phyloP scores from a whole-genome alignment of 2,329 filamentous ascomycete genomes.

The Capronia epimyces region DNA sequence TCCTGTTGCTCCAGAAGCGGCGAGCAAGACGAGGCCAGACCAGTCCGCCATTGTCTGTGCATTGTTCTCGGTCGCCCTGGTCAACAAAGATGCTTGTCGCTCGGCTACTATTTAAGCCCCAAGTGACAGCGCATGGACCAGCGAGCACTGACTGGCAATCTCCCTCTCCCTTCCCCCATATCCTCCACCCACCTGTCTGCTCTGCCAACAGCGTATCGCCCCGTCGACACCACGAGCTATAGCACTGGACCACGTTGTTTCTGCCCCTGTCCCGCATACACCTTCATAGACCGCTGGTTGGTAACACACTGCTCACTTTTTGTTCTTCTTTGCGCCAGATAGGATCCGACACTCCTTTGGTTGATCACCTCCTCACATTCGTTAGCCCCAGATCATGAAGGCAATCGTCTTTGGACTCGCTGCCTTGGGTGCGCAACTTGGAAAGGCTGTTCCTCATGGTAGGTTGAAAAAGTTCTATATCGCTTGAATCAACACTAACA shows the following conservation, averaged over 20 bases:
- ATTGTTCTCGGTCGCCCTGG: slow-evolving; percentile 21
- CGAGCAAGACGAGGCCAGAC: slow-evolving; percentile 1
- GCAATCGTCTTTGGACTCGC: slow-evolving; percentile 10
- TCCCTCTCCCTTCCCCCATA: slow-evolving; percentile 8
- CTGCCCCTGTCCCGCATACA: background rate
- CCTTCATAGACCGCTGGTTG: slow-evolving; percentile 13
- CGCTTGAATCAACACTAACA: slow-evolving; percentile 7
- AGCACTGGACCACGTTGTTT: slow-evolving; percentile 9
- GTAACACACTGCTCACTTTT: slow-evolving; percentile 16
- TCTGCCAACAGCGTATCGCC: slow-evolving; percentile 9
- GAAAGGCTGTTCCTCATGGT: slow-evolving; percentile 24
- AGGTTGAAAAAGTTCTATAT: slow-evolving; percentile 1
- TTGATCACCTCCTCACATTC: slow-evolving; percentile 6
- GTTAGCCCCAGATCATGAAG: slow-evolving; percentile 13
- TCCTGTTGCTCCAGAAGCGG: slow-evolving; percentile 20
- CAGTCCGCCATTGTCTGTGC: slow-evolving; percentile 17
- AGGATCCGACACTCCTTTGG: slow-evolving; percentile 15
- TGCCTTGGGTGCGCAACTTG: slow-evolving; percentile 16
- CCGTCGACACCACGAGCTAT: slow-evolving; percentile 14
- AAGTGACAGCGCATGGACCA: slow-evolving; percentile 18
- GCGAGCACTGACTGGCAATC: slow-evolving; percentile 17
- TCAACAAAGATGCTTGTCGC: slow-evolving; percentile 18
- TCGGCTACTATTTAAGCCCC: slow-evolving; percentile 8
- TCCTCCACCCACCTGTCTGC: background rate
- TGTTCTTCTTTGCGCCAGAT: slow-evolving; percentile 1